These are phyloP conservation scores for Yamadazyma sp. DNA, from an alignment of 805 yeast genomes.

Conservation along the genomic window DNA sequence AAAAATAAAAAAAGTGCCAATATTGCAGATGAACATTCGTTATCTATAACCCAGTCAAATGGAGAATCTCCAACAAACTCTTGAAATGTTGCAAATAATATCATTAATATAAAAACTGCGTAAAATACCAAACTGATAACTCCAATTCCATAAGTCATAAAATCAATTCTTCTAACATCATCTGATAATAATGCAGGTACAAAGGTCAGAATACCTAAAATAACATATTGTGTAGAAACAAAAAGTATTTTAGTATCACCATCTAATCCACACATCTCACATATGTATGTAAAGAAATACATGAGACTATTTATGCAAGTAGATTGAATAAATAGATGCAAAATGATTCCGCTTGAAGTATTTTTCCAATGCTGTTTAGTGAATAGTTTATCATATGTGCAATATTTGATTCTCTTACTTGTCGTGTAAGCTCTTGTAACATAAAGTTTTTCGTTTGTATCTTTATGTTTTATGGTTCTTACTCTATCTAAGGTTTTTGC, in stretches of 20 bases:
- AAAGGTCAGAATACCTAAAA: slow-evolving; percentile 39
- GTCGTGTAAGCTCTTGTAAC: slow-evolving; percentile 25
- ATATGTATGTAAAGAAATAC: slow-evolving; percentile 44
- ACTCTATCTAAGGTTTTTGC: slow-evolving; percentile 18
- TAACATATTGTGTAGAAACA: slow-evolving; percentile 35
- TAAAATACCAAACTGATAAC: slow-evolving; percentile 34
- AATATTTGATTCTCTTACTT: slow-evolving; percentile 15
- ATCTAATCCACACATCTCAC: slow-evolving; percentile 45
- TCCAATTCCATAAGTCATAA: slow-evolving; percentile 41
- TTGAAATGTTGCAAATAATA: slow-evolving; percentile 17
- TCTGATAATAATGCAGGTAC: slow-evolving; percentile 45
- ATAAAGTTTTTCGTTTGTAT: slow-evolving; percentile 14
- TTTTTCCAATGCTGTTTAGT: slow-evolving; percentile 28
- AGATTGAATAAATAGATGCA: slow-evolving; percentile 44
- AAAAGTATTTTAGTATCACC: slow-evolving; percentile 28
- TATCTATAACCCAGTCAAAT: slow-evolving; percentile 12
- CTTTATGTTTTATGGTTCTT: slow-evolving; percentile 5
- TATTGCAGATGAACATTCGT: slow-evolving; percentile 37
- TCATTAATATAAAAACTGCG: slow-evolving; percentile 34
- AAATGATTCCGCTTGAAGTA: slow-evolving; percentile 32
- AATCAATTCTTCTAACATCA: slow-evolving; percentile 45
- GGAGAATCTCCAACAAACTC: slow-evolving; percentile 5
- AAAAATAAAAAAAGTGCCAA: slow-evolving; percentile 44
- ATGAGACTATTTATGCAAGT: slow-evolving; percentile 43
- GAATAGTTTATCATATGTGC: slow-evolving; percentile 31